Conservation (phyloP, 2,329 filamentous ascomycete species). For the Tolypocladium pustulatum region DNA sequence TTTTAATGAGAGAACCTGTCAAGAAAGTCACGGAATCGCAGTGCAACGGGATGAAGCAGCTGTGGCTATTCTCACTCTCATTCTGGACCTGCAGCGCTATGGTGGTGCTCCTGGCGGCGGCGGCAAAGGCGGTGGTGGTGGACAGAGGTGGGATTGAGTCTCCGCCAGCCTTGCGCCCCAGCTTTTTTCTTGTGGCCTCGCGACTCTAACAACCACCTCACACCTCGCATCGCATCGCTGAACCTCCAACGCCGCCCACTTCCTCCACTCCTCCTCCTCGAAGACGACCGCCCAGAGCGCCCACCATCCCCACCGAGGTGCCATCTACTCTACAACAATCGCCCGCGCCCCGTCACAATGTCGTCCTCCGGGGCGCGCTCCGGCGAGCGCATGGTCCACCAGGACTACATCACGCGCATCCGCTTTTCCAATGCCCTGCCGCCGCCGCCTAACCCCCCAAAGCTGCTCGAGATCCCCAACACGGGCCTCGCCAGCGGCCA, state of each 20-base stretch:
- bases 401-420: conserved; percentile 95
- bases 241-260: not conserved
- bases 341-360: conserved; percentile 11
- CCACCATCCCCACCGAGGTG: not conserved
- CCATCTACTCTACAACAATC: not conserved
- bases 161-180: not conserved
- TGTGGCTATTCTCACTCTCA: not conserved
- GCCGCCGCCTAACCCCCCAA: conserved; percentile 86
- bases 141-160: not conserved
- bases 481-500: conserved; percentile 77
- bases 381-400: conserved; percentile 59
- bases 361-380: conserved; percentile 25
- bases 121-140: not conserved
- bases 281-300: not conserved
- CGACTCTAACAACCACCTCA: not conserved
- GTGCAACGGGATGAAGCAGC: not conserved
- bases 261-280: not conserved
- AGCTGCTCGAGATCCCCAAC: conserved; percentile 93
- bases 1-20: conserved; percentile 2
- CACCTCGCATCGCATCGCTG: not conserved
- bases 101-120: not conserved
- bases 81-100: not conserved
- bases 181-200: not conserved
- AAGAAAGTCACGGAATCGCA: not conserved
- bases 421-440: conserved; percentile 94